Base-by-base conservation (phyloP, 2,329 filamentous ascomycete genomes). In the Pezicula radicicola region DNA sequence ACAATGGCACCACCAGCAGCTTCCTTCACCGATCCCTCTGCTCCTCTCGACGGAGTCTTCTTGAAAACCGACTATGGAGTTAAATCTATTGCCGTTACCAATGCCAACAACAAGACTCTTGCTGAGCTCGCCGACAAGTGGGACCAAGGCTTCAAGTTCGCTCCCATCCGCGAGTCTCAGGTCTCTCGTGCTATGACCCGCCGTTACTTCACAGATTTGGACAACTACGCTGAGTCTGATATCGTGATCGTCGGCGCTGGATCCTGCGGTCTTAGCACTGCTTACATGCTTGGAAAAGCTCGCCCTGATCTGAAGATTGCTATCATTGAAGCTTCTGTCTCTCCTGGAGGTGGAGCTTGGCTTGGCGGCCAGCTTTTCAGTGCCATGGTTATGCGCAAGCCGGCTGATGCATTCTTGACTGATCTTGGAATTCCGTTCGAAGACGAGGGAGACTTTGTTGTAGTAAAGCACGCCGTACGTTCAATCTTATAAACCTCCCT, bases 341-440 rank as follows among this genome's bases (percentile, higher is more conserved):
- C 89, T 48, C 92, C 91, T 48, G 89, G 89, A 55, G 91, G 91
- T 58, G 91, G 91, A 64, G 91, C 91, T 55, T 96, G 91, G 91
- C 84, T 96, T 43, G 92, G 92, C 52, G 91, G 91, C 16, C 92
- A 96, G 76, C 88, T 96, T 52, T 96, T 97, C 83, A 89, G 85
- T 55, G 91, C 91, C 66, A 96, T 96, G 91, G 81, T 96, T 46
- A 91, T 97, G 86, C 88, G 91, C 64, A 95, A 94, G 78, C 91
- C 92, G 12, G 91, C 91, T 49, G 88, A 96, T 66, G 81, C 81
- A 51, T 96, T 96, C 76, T 76, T 96, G 53, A 77, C 80, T 40
- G 90, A 95, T 64, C 72, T 96, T 15, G 90, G 88, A 53, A 85
- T 96, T 6, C 85, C 89, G 0, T 96, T 87, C 67, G 92, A 96